A percentile compares a stretch with the other conserved stretches of the same genome.
phyloP scores from a whole-genome alignment of 2,329 filamentous ascomycete genomes.

The Botrytis sinoallii region DNA sequence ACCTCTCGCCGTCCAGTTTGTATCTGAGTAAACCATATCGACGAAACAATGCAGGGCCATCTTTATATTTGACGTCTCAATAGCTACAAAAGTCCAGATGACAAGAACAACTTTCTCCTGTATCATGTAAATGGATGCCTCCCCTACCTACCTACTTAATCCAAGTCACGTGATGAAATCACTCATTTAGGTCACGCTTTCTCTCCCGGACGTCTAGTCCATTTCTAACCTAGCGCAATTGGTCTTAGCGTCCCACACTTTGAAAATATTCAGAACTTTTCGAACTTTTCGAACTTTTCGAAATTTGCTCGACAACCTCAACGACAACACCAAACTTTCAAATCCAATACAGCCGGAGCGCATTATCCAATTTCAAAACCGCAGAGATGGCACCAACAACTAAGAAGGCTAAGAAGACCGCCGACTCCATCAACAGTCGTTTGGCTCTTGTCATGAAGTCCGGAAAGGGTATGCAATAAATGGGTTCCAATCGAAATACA shows the following conservation, averaged over 20 bases:
- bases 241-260: constrained; percentile 4
- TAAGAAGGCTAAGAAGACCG: constrained; percentile 81
- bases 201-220: background rate
- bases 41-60: background rate
- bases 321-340: constrained; percentile 18
- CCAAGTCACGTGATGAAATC: fast-evolving
- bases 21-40: background rate
- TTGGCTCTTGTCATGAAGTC: constrained; percentile 62
- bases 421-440: constrained; percentile 68
- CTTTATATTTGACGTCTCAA: background rate
- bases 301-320: constrained; percentile 1
- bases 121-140: background rate
- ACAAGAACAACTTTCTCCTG: background rate
- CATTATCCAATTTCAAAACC: constrained; percentile 38
- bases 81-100: background rate
- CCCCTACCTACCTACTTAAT: fast-evolving
- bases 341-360: constrained; percentile 38
- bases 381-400: constrained; percentile 46
- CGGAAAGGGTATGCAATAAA: constrained; percentile 51
- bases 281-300: background rate
- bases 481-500: background rate
- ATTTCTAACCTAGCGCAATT: background rate
- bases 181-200: background rate
- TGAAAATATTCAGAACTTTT: constrained; percentile 11
- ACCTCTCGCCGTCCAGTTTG: background rate